phyloP scores from a whole-genome alignment of 192 early-diverging fungal genomes.

The Umbelopsis vinacea region DNA sequence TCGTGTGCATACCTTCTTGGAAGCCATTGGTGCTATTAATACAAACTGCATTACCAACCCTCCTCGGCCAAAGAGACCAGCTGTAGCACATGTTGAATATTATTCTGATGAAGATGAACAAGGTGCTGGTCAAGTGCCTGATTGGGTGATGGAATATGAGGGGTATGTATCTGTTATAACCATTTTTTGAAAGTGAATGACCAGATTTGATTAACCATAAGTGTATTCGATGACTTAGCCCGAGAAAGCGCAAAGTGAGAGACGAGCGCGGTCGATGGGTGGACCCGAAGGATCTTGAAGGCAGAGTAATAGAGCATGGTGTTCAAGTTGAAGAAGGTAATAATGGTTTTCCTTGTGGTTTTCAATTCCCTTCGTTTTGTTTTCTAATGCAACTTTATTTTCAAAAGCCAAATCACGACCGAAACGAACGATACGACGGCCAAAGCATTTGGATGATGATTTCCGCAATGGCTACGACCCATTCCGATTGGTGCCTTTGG shows the following conservation, averaged over 20 bases:
- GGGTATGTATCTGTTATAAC: conserved; percentile 30
- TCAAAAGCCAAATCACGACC: conserved; percentile 18
- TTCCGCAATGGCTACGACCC: conserved; percentile 53
- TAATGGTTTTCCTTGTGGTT: no score
- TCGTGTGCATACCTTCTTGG: conserved; percentile 84
- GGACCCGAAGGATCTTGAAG: conserved; percentile 58
- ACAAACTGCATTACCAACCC: conserved; percentile 56
- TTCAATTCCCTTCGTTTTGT: no score
- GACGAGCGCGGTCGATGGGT: conserved; percentile 68
- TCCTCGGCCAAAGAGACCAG: conserved; percentile 40
- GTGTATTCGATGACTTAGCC: conserved; percentile 15
- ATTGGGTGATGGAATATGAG: conserved; percentile 29
- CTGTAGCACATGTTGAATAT: not conserved
- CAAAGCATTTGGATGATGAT: conserved; percentile 33
- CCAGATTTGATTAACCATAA: not conserved
- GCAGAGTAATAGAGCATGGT: conserved; percentile 62
- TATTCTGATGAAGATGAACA: conserved; percentile 32
- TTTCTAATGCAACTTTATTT: not conserved
- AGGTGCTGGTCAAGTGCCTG: conserved; percentile 18
- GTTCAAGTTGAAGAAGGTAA: conserved; percentile 47
- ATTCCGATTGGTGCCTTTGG: conserved; percentile 56
- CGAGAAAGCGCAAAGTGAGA: conserved; percentile 62
- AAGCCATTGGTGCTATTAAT: conserved; percentile 80
- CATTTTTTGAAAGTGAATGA: conserved; percentile 29
- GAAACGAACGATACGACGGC: conserved; percentile 30